Evolutionary conservation across 345 rosid species (phyloP).

Genomic region (Clausena lansium): DNA sequence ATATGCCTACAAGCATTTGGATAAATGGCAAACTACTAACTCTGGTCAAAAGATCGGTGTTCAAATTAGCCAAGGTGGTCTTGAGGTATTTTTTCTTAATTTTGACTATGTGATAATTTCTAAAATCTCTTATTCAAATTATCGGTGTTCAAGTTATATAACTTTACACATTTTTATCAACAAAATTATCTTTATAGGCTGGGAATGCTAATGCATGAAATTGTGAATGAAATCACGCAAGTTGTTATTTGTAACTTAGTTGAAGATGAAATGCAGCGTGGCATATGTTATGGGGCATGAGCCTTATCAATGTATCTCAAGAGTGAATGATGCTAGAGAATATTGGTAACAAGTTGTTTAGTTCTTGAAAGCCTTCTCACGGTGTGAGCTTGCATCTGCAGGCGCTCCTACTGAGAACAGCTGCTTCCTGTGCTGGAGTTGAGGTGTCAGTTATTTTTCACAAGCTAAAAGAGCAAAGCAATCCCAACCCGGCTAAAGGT

Average conservation of each 20-base stretch:
- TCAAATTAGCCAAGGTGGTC: constrained; percentile 32
- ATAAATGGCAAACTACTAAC: constrained; percentile 26
- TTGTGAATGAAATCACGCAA: no score
- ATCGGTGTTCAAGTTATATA: no score
- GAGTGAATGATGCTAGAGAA: no score
- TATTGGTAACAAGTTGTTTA: no score
- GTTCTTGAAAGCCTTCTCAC: not conserved
- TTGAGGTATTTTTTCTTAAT: constrained; percentile 16
- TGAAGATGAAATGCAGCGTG: not conserved
- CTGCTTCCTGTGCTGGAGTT: constrained; percentile 42
- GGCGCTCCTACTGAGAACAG: constrained; percentile 38
- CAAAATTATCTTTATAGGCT: no score
- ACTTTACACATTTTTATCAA: no score
- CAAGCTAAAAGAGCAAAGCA: constrained; percentile 41
- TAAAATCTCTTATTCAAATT: not conserved
- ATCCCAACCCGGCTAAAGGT: constrained; percentile 53
- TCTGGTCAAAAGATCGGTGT: constrained; percentile 33
- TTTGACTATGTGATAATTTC: not conserved
- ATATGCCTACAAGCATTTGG: constrained; percentile 30
- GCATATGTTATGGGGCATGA: not conserved
- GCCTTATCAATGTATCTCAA: not conserved
- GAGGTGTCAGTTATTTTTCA: constrained; percentile 50
- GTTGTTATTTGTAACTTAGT: no score
- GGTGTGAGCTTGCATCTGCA: constrained; percentile 7
- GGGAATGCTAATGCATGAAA: no score